Base-by-base conservation (phyloP, 768 basidiomycete genomes). In the Fistulinella prunicolor region DNA sequence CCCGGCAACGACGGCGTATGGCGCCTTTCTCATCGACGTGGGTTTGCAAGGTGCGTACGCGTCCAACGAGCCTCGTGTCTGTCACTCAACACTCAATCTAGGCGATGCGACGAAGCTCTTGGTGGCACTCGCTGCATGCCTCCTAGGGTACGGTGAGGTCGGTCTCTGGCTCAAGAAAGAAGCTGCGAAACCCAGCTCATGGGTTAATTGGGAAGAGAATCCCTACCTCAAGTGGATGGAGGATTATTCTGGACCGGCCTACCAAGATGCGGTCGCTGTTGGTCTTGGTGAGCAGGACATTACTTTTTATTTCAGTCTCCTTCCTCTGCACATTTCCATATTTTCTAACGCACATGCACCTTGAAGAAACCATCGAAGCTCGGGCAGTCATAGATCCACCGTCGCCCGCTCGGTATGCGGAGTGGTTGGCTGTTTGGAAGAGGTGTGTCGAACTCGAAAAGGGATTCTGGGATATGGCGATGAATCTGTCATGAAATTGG, bases 91-190 rank as follows among this genome's bases (percentile, higher is more conserved):
- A n/a, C 8, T 12, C 19, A 34, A 34, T 17, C 20, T 47, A 80
- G 89, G 90, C 0, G 90, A 94, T 59, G 64, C 78, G 4, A 77
- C 79, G 29, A 84, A 79, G 50, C 70, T 94, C 6, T 61, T 86
- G n/a, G 83, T 96, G 70, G 86, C 89, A 0, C 75, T 94, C 1
- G 82, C 87, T 9, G 85, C 89, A 8, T 97, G 94, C 62, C 73
- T 95, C 9, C 70, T 95, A 0, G 94, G 94, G 3, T 97, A 96
- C 61, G 94, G 94, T 10, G 89, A 95, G 63, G 90, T 94, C 0
- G 94, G 93, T 1, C 68, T 90, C 34, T 89, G 91, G 84, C 70
- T 97, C 26, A 77, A 82, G 63, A 79, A 75, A 29, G 75, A 85
- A 50, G 76, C 74, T 6, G 1, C 60, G 71, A 29, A 58, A 55